These are phyloP conservation scores for Brachypodium distachyon DNA, from an alignment of 202 grass and related monocot species.

Conservation along the genomic window DNA sequence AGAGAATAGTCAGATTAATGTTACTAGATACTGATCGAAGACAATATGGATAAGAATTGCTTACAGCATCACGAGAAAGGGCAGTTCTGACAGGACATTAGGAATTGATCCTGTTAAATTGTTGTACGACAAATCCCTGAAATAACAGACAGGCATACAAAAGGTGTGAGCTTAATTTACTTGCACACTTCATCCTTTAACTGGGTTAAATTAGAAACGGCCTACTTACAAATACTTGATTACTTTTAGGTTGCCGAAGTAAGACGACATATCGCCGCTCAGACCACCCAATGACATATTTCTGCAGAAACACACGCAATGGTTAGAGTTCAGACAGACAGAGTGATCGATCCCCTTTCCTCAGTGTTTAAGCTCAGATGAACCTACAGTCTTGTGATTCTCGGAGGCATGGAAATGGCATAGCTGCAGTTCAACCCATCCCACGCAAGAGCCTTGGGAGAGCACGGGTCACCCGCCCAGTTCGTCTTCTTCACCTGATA, in stretches of 20 bases:
- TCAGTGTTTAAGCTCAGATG: neutral
- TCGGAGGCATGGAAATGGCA: constrained; percentile 28
- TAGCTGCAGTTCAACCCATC: constrained; percentile 66
- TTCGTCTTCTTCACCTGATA: constrained; percentile 54
- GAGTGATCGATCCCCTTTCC: too few relatives aligned
- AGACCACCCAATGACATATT: constrained; percentile 34
- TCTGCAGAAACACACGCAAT: constrained; percentile 10
- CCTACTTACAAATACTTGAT: constrained; percentile 42
- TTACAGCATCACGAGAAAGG: constrained; percentile 55
- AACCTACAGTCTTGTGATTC: constrained; percentile 50
- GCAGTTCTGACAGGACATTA: constrained; percentile 29
- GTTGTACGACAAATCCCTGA: constrained; percentile 77
- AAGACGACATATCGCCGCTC: constrained; percentile 18
- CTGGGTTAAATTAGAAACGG: neutral
- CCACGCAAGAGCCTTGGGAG: constrained; percentile 44
- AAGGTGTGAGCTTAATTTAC: neutral
- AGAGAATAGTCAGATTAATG: neutral
- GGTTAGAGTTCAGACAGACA: neutral
- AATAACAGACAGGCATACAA: neutral
- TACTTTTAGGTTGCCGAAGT: constrained; percentile 31
- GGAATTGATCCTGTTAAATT: constrained; percentile 55
- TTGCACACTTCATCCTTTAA: neutral
- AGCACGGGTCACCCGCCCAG: constrained; percentile 70
- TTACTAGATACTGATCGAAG: neutral
- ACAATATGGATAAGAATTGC: neutral